Conservation (phyloP, 2,329 filamentous ascomycete species). For the Pseudocercospora pini-densiflorae region DNA sequence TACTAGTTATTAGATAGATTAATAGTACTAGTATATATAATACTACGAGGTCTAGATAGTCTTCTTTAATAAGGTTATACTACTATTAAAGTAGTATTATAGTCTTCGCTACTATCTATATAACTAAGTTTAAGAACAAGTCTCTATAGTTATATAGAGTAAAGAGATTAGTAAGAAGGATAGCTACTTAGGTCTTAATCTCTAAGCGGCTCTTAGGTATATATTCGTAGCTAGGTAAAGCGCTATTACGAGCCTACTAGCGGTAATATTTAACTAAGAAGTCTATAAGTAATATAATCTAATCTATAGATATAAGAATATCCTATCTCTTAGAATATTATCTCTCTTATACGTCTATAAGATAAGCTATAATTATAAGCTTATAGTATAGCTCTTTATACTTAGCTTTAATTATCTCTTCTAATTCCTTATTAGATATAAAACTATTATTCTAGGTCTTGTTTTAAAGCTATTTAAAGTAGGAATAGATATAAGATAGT, state of each 20-base stretch:
- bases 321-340: too few relatives aligned
- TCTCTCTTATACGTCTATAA: too few relatives aligned
- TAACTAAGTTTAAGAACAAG: background rate
- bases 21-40: background rate
- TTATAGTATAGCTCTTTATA: too few relatives aligned
- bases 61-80: background rate
- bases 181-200: background rate
- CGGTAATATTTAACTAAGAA: background rate
- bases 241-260: background rate
- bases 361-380: too few relatives aligned
- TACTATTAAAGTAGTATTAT: too few relatives aligned
- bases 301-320: too few relatives aligned
- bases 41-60: background rate
- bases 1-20: background rate
- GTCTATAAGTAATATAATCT: background rate
- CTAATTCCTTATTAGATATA: too few relatives aligned
- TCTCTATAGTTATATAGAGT: background rate
- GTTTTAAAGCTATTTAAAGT: too few relatives aligned
- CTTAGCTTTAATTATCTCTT: too few relatives aligned
- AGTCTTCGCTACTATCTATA: background rate
- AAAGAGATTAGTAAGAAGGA: background rate
- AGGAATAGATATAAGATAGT: too few relatives aligned
- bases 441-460: too few relatives aligned
- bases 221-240: background rate
- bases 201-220: background rate